phyloP scores from a whole-genome alignment of 2,329 filamentous ascomycete species.

The Leptosphaerulina australis region DNA sequence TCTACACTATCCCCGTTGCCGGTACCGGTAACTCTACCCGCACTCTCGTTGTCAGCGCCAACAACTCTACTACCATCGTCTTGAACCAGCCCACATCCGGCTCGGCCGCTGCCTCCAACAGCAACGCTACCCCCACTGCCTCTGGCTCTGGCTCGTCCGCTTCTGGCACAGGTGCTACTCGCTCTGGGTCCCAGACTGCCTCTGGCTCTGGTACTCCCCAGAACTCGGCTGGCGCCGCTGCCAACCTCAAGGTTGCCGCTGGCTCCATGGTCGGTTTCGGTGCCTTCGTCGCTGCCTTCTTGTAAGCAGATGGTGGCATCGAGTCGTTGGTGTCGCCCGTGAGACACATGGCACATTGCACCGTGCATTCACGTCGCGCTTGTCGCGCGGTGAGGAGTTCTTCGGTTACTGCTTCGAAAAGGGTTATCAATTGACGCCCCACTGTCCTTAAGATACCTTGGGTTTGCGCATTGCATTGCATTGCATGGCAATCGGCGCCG shows the following conservation, averaged over 20 bases:
- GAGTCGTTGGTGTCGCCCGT: constrained; percentile 17
- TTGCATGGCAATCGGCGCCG: constrained; percentile 32
- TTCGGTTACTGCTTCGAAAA: constrained; percentile 9
- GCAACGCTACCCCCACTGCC: too few relatives aligned
- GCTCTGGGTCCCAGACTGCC: constrained; percentile 20
- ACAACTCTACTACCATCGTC: constrained; percentile 44
- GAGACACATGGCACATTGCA: constrained; percentile 19
- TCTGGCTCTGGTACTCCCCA: constrained; percentile 21
- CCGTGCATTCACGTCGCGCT: constrained; percentile 26
- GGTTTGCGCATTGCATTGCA: constrained; percentile 35
- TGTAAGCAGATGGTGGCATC: constrained; percentile 34
- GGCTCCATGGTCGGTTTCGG: constrained; percentile 43
- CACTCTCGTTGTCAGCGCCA: constrained; percentile 42
- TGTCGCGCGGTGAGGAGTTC: constrained; percentile 6
- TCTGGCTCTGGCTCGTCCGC: constrained; percentile 21
- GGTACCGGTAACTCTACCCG: constrained; percentile 37
- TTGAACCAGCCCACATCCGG: constrained; percentile 21
- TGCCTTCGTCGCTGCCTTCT: constrained; percentile 46
- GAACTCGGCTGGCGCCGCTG: constrained; percentile 32
- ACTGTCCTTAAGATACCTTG: constrained; percentile 44
- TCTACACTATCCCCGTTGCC: constrained; percentile 42
- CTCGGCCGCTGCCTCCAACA: constrained; percentile 15
- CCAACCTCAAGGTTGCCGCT: constrained; percentile 40
- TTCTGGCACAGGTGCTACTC: constrained; percentile 15
- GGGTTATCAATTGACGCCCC: constrained; percentile 20